phyloP scores from a whole-genome alignment of 495 filamentous ascomycete species.

The Staphylotrichum longicolle region DNA sequence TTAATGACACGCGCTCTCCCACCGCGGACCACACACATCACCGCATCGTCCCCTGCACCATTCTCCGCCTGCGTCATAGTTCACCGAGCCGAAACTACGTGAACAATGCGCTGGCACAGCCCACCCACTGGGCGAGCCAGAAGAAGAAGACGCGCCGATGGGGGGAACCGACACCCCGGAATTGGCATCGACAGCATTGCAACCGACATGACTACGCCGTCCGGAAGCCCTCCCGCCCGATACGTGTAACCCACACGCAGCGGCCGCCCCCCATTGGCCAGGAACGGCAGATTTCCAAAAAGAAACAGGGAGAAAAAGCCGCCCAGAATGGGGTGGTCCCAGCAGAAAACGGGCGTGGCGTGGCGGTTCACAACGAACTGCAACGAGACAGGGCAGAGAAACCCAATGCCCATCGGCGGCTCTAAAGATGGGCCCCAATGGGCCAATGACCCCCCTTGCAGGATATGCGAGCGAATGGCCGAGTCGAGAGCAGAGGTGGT shows the following conservation, averaged over 20 bases:
- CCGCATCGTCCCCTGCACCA: neutral
- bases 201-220: too few species aligned
- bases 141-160: too few species aligned
- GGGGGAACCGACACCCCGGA: neutral
- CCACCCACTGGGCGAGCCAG: too few species aligned
- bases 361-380: slow-evolving; percentile 14
- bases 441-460: slow-evolving; percentile 18
- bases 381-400: neutral
- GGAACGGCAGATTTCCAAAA: neutral
- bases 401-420: slow-evolving; percentile 7
- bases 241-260: neutral
- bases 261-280: slow-evolving; percentile 9
- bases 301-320: neutral
- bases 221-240: neutral
- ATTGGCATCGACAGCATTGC: slow-evolving; percentile 2
- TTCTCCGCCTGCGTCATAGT: neutral
- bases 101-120: neutral
- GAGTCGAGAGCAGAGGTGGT: slow-evolving; percentile 1
- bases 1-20: slow-evolving; percentile 14
- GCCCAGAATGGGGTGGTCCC: slow-evolving; percentile 1
- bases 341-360: neutral
- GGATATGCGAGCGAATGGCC: slow-evolving; percentile 26
- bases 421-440: neutral
- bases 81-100: neutral
- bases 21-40: slow-evolving; percentile 5